Evolutionary conservation across 2,329 filamentous ascomycete species (phyloP).

Genomic region (Ploettnerulaceae sp.): DNA sequence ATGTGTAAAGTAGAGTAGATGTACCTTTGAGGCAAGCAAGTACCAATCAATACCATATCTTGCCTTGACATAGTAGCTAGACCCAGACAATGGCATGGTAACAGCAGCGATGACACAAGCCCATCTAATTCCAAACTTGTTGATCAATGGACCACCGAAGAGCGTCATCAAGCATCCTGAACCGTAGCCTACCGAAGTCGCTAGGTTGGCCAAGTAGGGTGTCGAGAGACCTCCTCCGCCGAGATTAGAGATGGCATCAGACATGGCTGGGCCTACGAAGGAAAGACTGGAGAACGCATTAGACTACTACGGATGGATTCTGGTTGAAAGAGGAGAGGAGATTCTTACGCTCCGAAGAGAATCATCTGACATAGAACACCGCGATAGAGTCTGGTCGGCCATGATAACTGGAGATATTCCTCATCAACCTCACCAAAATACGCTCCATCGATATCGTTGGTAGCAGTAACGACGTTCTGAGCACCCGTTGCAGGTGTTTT

Average conservation of each 20-base stretch:
- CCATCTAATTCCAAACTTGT: constrained; percentile 38
- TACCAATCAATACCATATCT: constrained; percentile 64
- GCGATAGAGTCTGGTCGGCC: background rate
- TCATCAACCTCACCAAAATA: constrained; percentile 1
- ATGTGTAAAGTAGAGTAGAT: too few relatives aligned
- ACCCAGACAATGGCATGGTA: constrained; percentile 35
- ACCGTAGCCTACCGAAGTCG: constrained; percentile 16
- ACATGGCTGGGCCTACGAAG: constrained; percentile 21
- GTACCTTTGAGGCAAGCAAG: constrained; percentile 47
- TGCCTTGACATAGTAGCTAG: constrained; percentile 66
- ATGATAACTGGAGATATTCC: background rate
- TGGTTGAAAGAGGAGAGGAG: too few relatives aligned
- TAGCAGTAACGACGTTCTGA: too few relatives aligned
- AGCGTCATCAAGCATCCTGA: constrained; percentile 16
- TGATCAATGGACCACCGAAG: constrained; percentile 37
- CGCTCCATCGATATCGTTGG: too few relatives aligned
- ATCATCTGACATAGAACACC: constrained; percentile 1
- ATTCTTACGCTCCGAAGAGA: background rate
- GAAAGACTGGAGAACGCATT: constrained; percentile 11
- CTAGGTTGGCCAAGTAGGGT: constrained; percentile 19
- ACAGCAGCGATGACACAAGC: constrained; percentile 36
- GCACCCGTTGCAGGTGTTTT: too few relatives aligned
- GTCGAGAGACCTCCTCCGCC: constrained; percentile 18
- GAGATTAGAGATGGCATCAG: constrained; percentile 20
- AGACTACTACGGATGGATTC: background rate